Percentiles rank a stretch among this genome's conserved stretches.
Evolutionary conservation across 1,139 yeast genomes (phyloP).

Genomic region (Yamadazyma dushanensis): DNA sequence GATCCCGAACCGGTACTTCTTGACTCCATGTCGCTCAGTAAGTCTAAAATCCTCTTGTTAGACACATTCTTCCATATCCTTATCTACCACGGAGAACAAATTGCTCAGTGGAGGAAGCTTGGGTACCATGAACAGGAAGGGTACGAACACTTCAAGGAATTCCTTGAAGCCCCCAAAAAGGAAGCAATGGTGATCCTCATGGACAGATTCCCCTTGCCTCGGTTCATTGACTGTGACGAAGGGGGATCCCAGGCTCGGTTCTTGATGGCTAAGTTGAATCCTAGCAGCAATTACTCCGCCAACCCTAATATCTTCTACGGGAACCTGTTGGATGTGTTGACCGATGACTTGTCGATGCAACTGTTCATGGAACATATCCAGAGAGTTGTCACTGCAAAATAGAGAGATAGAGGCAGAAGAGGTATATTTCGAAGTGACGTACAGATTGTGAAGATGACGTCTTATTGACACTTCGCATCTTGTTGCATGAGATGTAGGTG

Average conservation of each 20-base stretch:
- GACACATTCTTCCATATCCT: constrained; percentile 77
- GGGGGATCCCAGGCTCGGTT: constrained; percentile 73
- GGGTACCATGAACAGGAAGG: constrained; percentile 69
- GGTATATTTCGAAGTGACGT: too few relatives aligned
- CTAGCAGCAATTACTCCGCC: constrained; percentile 61
- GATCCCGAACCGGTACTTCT: constrained; percentile 63
- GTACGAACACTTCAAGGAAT: constrained; percentile 58
- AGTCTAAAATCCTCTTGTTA: constrained; percentile 58
- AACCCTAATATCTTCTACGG: constrained; percentile 35
- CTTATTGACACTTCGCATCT: too few relatives aligned
- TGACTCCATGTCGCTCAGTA: constrained; percentile 66
- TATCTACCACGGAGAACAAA: constrained; percentile 66
- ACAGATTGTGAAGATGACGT: too few relatives aligned
- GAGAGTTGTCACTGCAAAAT: constrained; percentile 28
- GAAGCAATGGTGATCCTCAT: constrained; percentile 68
- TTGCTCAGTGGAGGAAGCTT: constrained; percentile 69
- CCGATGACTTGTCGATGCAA: constrained; percentile 72
- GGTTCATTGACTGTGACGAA: constrained; percentile 93
- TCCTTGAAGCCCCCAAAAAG: constrained; percentile 62
- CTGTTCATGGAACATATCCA: constrained; percentile 63
- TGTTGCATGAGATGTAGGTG: too few relatives aligned
- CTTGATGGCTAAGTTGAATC: constrained; percentile 71
- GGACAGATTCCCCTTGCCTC: constrained; percentile 85
- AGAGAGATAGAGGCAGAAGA: too few relatives aligned
- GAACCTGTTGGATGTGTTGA: constrained; percentile 45